Percentiles rank a stretch among this genome's conserved stretches.
Conservation (phyloP, 2,329 filamentous ascomycete species). For the Triangularia setosa region DNA sequence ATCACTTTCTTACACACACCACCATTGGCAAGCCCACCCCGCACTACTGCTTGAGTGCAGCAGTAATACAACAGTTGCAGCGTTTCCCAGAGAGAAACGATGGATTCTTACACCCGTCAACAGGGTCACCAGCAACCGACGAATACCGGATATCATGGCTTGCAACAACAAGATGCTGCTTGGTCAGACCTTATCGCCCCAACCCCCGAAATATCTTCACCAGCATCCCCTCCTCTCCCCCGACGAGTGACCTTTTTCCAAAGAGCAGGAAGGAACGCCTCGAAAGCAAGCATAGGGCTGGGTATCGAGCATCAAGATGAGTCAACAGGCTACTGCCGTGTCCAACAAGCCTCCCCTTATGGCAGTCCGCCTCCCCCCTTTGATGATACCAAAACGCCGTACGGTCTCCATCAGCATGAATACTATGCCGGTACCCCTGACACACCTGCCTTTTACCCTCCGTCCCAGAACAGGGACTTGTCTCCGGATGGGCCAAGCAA, state of each 20-base stretch:
- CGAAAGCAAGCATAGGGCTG: constrained; percentile 5
- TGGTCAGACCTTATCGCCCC: neutral
- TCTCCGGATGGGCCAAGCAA: neutral
- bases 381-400: neutral
- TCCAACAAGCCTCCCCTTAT: neutral
- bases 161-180: neutral
- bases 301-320: constrained; percentile 1
- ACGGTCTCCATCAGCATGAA: neutral
- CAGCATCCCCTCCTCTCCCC: neutral
- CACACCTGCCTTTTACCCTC: neutral
- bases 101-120: neutral
- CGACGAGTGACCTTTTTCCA: neutral
- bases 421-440: neutral
- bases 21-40: neutral
- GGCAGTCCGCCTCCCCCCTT: neutral
- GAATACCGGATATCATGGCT: neutral
- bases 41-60: neutral
- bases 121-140: neutral
- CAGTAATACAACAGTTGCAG: neutral
- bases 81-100: neutral
- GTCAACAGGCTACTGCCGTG: neutral
- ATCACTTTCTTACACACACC: neutral
- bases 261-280: neutral
- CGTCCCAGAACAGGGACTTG: neutral
- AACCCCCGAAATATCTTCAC: neutral